Evolutionary conservation across 2,329 filamentous ascomycete species (phyloP).

Genomic region (Didymella pinodella): DNA sequence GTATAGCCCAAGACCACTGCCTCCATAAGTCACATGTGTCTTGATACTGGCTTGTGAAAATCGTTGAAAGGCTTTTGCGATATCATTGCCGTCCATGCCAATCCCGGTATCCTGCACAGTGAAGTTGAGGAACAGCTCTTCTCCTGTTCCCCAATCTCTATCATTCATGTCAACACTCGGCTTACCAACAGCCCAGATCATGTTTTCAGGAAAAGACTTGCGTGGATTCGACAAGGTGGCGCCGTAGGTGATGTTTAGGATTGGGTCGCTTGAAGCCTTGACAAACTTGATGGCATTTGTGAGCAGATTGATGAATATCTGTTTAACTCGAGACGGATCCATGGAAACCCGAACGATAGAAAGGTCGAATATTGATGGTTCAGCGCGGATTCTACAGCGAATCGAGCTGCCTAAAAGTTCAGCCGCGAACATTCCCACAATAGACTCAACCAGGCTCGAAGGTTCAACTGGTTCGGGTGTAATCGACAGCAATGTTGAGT

Average conservation of each 20-base stretch:
- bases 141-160: constrained; percentile 25
- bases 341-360: constrained; percentile 49
- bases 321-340: constrained; percentile 56
- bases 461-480: constrained; percentile 48
- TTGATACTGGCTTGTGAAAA: constrained; percentile 35
- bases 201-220: constrained; percentile 24
- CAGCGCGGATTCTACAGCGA: constrained; percentile 34
- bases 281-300: constrained; percentile 59
- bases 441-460: constrained; percentile 39
- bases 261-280: constrained; percentile 37
- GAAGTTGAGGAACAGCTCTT: constrained; percentile 20
- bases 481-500: constrained; percentile 51
- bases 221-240: constrained; percentile 32
- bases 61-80: constrained; percentile 26
- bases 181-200: constrained; percentile 27
- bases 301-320: constrained; percentile 81
- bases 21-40: constrained; percentile 48
- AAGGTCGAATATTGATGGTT: constrained; percentile 45
- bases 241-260: constrained; percentile 48
- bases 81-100: background rate
- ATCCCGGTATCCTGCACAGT: constrained; percentile 6
- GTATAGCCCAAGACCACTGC: constrained; percentile 40
- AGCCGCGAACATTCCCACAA: constrained; percentile 45
- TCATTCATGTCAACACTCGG: constrained; percentile 3
- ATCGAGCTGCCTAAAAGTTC: constrained; percentile 42